These are phyloP conservation scores for Trypanosoma boissoni DNA, from an alignment of 208 protist genomes.

Conservation along the genomic window DNA sequence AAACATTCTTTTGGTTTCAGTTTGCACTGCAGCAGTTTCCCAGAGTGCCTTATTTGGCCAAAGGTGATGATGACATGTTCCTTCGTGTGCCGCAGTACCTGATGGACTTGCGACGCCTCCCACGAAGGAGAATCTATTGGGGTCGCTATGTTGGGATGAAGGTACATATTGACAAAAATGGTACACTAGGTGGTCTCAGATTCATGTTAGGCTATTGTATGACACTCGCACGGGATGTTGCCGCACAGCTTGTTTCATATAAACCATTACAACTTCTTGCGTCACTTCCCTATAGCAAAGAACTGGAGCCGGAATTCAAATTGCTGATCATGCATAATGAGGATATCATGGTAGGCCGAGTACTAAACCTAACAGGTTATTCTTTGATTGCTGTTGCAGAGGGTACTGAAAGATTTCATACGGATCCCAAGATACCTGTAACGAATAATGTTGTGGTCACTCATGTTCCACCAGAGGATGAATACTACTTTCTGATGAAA, in stretches of 20 bases:
- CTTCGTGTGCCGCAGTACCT: conserved; percentile 53
- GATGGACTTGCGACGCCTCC: conserved; percentile 28
- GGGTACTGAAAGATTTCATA: background rate
- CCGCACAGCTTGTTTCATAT: background rate
- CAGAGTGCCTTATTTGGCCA: conserved; percentile 36
- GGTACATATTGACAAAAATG: background rate
- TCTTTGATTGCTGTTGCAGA: background rate
- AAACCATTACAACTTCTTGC: background rate
- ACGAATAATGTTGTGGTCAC: background rate
- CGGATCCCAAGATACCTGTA: background rate
- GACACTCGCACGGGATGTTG: background rate
- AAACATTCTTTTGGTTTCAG: conserved; percentile 38
- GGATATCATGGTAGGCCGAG: conserved; percentile 3
- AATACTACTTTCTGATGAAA: background rate
- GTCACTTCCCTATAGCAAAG: background rate
- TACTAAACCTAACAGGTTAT: background rate
- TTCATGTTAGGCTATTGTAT: background rate
- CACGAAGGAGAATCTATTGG: conserved; percentile 10
- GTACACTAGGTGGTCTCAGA: background rate
- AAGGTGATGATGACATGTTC: conserved; percentile 55
- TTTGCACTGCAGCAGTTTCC: conserved; percentile 37
- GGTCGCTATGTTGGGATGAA: background rate
- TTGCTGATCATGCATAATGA: background rate
- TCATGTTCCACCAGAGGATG: background rate
- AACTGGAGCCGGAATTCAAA: background rate